phyloP scores from a whole-genome alignment of 192 early-diverging fungal species.

The Coemansia reversa region DNA sequence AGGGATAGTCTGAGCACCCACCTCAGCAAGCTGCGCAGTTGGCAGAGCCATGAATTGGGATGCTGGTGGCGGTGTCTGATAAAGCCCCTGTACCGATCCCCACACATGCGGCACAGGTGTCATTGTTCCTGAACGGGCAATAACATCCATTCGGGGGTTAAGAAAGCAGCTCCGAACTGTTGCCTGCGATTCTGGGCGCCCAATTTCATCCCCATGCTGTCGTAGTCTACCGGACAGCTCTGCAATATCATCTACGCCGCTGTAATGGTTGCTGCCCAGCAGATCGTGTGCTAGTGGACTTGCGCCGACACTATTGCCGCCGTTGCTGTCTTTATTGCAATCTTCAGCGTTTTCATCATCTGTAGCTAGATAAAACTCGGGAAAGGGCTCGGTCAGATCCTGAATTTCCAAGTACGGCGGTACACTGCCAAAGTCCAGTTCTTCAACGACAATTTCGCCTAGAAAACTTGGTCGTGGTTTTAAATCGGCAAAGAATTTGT shows the following conservation, averaged over 20 bases:
- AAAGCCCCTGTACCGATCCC: not conserved
- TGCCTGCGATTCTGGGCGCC: constrained; percentile 25
- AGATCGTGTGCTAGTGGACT: not conserved
- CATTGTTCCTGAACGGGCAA: constrained; percentile 17
- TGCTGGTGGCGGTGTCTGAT: constrained; percentile 4
- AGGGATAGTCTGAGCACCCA: not conserved
- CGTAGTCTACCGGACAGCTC: constrained; percentile 1
- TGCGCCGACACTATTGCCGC: not conserved
- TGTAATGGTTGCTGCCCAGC: not conserved
- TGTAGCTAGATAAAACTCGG: constrained; percentile 71
- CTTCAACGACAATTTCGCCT: constrained; percentile 66
- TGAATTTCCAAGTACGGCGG: constrained; percentile 69
- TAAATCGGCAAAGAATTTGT: constrained; percentile 61
- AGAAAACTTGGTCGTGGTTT: constrained; percentile 65
- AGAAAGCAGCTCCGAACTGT: constrained; percentile 23
- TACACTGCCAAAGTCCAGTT: constrained; percentile 68
- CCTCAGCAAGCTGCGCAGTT: not conserved
- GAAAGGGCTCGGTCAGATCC: constrained; percentile 71
- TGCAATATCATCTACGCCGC: constrained; percentile 16
- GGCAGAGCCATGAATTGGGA: no score
- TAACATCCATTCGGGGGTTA: constrained; percentile 13
- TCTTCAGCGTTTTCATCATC: constrained; percentile 33
- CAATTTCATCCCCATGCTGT: not conserved
- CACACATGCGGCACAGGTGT: constrained; percentile 23
- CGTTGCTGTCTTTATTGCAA: not conserved